Base-by-base conservation (phyloP, 495 filamentous ascomycete species). In the Parathielavia hyrcaniae region DNA sequence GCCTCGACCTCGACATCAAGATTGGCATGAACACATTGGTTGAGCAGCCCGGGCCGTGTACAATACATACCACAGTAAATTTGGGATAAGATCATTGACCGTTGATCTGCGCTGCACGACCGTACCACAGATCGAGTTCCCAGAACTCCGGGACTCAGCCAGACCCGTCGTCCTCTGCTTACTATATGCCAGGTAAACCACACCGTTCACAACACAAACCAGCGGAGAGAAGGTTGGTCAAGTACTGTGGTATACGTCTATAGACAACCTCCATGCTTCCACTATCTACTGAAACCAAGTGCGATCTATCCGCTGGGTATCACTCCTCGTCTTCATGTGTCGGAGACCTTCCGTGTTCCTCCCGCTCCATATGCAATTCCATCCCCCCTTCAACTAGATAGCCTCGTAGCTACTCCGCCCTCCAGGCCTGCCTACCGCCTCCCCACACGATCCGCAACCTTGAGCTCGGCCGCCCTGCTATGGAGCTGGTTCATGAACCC, bases 401-500 rank as follows among this genome's bases (percentile, higher is more conserved):
- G n/a, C 13, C 26, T 5, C 47, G 13, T 30, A 30, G 26, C 6
- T 6, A 30, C 26, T 30, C 3, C 1, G 16, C 9, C 48, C 14
- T 19, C 19, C 10, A 47, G 10, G 20, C 43, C 34, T 32, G 22
- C 55, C 50, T 61, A 65, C 20, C 62, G 60, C 16, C 57, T 30
- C 14, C 50, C 63, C 40, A 61, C 54, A 0, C 69, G 63, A n/a
- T 67, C 64, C 1, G 72, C 81, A 11, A 86, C 64, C 50, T 77
- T 81, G 59, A 83, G 62, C 19, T 84, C 77, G 0, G 76, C 81
- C 47, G 81, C 82, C 60, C 82, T 77, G 52, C 77, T 77, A 59
- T 86, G 79, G 48, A 87, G 67, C 8, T 76, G 75, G 38, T 75
- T 78, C 38, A 83, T 75, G 61, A 88, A 88, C 45, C 79, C 79